Evolutionary conservation across 202 grass and related monocot species (phyloP).

Genomic region (Schoenoplectus tabernaemontani): DNA sequence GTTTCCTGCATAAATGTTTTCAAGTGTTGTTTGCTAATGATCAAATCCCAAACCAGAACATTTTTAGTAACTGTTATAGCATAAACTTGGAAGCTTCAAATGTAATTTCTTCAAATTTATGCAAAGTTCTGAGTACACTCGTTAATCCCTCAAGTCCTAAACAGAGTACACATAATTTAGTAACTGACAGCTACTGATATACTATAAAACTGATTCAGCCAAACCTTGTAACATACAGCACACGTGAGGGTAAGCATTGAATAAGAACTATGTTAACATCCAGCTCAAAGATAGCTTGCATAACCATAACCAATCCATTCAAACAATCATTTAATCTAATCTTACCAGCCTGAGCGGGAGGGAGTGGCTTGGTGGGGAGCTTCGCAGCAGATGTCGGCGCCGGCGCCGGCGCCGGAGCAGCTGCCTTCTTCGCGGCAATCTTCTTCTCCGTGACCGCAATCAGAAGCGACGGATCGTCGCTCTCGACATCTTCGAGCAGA

Average conservation of each 20-base stretch:
- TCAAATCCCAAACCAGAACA: neutral
- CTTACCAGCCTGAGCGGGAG: conserved; percentile 67
- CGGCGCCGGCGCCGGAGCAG: conserved; percentile 19
- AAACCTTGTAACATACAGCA: neutral
- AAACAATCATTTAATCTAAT: neutral
- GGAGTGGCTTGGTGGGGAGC: conserved; percentile 51
- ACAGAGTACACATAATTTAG: neutral
- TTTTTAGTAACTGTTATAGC: neutral
- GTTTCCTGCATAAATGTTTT: neutral
- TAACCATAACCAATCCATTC: neutral
- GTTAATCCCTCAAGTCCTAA: neutral
- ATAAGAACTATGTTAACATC: neutral
- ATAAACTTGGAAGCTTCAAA: neutral
- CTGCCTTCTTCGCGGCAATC: conserved; percentile 39
- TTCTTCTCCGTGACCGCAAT: conserved; percentile 60
- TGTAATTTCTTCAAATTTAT: neutral
- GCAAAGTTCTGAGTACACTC: neutral
- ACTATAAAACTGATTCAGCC: neutral
- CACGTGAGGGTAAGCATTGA: neutral
- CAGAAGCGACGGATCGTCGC: conserved; percentile 57
- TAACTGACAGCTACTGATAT: neutral
- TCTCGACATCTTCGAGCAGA: conserved; percentile 80
- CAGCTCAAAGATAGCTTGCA: neutral
- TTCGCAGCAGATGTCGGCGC: conserved; percentile 29
- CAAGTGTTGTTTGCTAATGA: neutral